These are phyloP conservation scores for Fusarium mundagurra DNA, from an alignment of 2,329 filamentous ascomycete genomes.

Conservation along the genomic window DNA sequence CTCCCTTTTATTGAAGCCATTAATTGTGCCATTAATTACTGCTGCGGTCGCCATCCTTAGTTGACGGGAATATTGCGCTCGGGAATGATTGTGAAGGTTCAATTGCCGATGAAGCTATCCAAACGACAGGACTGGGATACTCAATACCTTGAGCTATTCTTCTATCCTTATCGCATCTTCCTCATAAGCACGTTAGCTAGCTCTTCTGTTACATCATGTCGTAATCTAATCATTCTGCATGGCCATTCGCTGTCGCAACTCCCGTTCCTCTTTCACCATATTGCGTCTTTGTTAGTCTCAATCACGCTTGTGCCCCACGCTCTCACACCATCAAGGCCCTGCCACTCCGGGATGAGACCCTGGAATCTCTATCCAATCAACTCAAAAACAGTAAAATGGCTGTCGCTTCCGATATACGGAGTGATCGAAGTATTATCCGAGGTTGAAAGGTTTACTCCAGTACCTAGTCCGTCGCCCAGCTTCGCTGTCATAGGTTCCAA, in stretches of 20 bases:
- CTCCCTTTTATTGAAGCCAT: background rate
- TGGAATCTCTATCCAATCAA: background rate
- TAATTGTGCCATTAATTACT: conserved; percentile 10
- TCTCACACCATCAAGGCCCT: conserved; percentile 40
- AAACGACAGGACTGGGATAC: background rate
- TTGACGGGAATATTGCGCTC: background rate
- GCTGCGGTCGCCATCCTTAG: conserved; percentile 17
- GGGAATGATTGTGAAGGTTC: background rate
- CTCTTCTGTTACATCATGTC: conserved; percentile 30
- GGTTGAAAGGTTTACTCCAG: background rate
- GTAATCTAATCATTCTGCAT: background rate
- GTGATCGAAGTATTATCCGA: background rate
- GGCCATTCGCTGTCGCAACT: conserved; percentile 10
- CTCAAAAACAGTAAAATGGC: background rate
- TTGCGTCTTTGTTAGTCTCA: conserved; percentile 11
- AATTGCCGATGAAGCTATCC: background rate
- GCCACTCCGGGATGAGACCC: background rate
- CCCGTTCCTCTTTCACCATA: conserved; percentile 18
- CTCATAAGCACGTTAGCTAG: conserved; percentile 30
- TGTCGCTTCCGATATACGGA: background rate
- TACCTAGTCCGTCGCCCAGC: background rate
- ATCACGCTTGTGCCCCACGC: conserved; percentile 39
- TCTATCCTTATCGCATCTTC: conserved; percentile 11
- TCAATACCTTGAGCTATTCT: background rate
- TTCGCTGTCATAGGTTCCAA: background rate